Evolutionary conservation across 495 filamentous ascomycete genomes (phyloP).

Genomic region (Pyrenula massariospora): DNA sequence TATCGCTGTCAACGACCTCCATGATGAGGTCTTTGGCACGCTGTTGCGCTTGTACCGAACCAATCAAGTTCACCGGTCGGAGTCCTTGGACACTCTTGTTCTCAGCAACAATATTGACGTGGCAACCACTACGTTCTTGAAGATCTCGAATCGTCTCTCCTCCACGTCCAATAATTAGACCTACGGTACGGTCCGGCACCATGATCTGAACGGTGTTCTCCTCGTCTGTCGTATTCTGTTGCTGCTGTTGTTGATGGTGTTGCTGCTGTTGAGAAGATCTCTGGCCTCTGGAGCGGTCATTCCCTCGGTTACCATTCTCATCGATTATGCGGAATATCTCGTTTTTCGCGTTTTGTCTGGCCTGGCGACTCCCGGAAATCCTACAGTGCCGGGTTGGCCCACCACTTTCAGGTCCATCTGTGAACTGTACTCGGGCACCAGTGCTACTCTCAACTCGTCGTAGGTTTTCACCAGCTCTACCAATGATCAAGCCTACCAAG

Average conservation of each 20-base stretch:
- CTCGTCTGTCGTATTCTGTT: constrained; percentile 29
- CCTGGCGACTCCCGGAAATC: constrained; percentile 55
- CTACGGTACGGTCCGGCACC: constrained; percentile 81
- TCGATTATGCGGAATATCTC: constrained; percentile 73
- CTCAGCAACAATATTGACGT: constrained; percentile 82
- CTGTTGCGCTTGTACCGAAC: constrained; percentile 49
- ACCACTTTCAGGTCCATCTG: constrained; percentile 52
- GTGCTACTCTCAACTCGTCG: constrained; percentile 66
- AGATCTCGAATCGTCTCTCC: constrained; percentile 74
- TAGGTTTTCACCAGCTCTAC: constrained; percentile 70
- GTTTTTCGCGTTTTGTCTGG: constrained; percentile 55
- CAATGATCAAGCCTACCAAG: constrained; percentile 75
- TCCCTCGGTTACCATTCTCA: constrained; percentile 58
- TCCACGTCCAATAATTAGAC: constrained; percentile 81
- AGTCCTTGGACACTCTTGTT: constrained; percentile 75
- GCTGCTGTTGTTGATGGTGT: constrained; percentile 15
- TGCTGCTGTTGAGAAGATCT: constrained; percentile 12
- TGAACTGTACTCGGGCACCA: constrained; percentile 67
- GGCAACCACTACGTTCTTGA: constrained; percentile 72
- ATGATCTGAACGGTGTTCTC: constrained; percentile 74
- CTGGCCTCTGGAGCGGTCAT: constrained; percentile 8
- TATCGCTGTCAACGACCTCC: constrained; percentile 81
- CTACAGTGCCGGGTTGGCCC: constrained; percentile 64
- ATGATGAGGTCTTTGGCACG: constrained; percentile 68
- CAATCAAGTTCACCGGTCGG: constrained; percentile 75